Evolutionary conservation across 2,329 filamentous ascomycete genomes (phyloP), one percentile per base, ranked within the genome.

Genomic region (Talaromyces sp.): DNA sequence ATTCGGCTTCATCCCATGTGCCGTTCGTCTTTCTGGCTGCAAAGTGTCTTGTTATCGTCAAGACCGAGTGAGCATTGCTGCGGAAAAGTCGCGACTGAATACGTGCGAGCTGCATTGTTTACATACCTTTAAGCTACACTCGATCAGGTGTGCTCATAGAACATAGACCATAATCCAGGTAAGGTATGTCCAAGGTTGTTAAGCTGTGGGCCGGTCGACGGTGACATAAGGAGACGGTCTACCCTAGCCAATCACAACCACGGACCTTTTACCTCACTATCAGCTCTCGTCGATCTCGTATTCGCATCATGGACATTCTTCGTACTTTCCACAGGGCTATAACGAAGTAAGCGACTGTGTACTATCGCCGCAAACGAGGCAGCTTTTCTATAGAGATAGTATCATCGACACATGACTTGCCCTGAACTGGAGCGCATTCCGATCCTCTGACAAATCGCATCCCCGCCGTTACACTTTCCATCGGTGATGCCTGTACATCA

Each of bases 1-100:
- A 64, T 21, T 78, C 72, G 37, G 67, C 68, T 21, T 78, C 73
- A 37, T 67, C 69, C 55, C 69, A 65, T 44, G 63, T 58, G 37
- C 65, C 64, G 64, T 69, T 64, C 63, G 67, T 69, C 58, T 44
- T 55, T 31, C 42, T 60, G 18, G 68, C 71, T 18, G 71, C 69
- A 62, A 74, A 75, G 8, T 63, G 59, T 69, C 73, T 69, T 55
- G 61, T n/a, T 44, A 14, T 23, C 18, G 39, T 18, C 35, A 14
- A 31, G 16, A 35, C 31, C 0, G 37, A 14, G 35, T 21, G 50
- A 21, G 31, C 18, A 54, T 54, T 21, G 4, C n/a, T 35, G 11
- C 50, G 50, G n/a, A 3, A 35, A 5, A 54, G 9, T 14, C 9
- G 50, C n/a, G 50, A 35, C 28, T 37, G 44, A 12, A 39, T 9